Percentiles rank a stretch among this genome's conserved stretches.
Evolutionary conservation across 2,329 filamentous ascomycete species (phyloP).

Genomic region (Xylariaceae sp.): DNA sequence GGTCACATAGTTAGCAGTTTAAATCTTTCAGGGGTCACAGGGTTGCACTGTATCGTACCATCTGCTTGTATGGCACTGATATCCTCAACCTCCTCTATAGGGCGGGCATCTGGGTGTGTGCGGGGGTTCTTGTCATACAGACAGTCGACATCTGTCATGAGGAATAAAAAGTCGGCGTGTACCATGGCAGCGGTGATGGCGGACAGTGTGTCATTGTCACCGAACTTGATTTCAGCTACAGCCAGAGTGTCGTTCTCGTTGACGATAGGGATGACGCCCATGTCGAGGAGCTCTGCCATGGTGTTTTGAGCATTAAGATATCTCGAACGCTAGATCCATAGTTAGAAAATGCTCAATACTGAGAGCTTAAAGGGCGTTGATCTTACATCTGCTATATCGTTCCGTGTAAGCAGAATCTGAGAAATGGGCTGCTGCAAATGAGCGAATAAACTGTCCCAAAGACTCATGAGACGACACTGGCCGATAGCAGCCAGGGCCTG

Average conservation of each 20-base stretch:
- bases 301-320: slow-evolving; percentile 97
- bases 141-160: slow-evolving; percentile 99
- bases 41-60: slow-evolving; percentile 40
- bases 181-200: slow-evolving; percentile 97
- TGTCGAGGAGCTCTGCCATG: slow-evolving; percentile 79
- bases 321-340: slow-evolving; percentile 66
- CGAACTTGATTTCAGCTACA: slow-evolving; percentile 98
- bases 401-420: slow-evolving; percentile 88
- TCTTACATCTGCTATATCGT: slow-evolving; percentile 90
- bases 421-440: slow-evolving; percentile 87
- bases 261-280: slow-evolving; percentile 96
- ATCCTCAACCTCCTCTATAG: slow-evolving; percentile 90
- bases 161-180: slow-evolving; percentile 89
- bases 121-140: slow-evolving; percentile 95
- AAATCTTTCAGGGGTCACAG: not conserved
- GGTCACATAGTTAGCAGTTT: not conserved
- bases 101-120: slow-evolving; percentile 73
- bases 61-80: slow-evolving; percentile 79
- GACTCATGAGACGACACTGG: slow-evolving; percentile 87
- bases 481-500: slow-evolving; percentile 95
- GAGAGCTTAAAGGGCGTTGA: no score
- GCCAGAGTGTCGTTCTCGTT: slow-evolving; percentile 98
- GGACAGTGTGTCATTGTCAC: slow-evolving; percentile 95
- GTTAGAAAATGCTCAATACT: no score
- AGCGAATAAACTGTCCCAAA: slow-evolving; percentile 90